Evolutionary conservation across 805 yeast genomes (phyloP).

Genomic region (Diddensiella transvaalensis): DNA sequence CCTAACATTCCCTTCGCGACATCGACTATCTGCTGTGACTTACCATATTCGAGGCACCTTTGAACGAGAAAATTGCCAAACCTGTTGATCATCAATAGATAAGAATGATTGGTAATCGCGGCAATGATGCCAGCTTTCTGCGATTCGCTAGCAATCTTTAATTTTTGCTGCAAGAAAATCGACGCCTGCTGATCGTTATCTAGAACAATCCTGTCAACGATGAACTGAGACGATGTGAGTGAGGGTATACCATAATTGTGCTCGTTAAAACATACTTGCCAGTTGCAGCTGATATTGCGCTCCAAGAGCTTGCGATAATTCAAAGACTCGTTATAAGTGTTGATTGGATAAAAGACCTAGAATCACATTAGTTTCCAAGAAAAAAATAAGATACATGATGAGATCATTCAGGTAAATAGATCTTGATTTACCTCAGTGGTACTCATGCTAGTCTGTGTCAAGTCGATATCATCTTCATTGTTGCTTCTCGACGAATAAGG

Average conservation of each 20-base stretch:
- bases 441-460: background rate
- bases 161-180: constrained; percentile 39
- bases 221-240: constrained; percentile 23
- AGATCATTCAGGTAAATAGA: too few relatives aligned
- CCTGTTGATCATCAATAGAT: constrained; percentile 37
- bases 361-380: background rate
- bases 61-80: constrained; percentile 43
- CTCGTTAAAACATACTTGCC: constrained; percentile 21
- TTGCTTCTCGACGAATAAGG: background rate
- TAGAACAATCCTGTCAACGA: constrained; percentile 33
- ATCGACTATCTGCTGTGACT: constrained; percentile 27
- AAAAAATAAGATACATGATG: too few relatives aligned
- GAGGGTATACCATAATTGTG: too few relatives aligned
- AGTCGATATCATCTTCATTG: background rate
- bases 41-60: constrained; percentile 37
- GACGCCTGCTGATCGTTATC: constrained; percentile 42
- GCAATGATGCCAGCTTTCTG: constrained; percentile 32
- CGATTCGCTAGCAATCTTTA: constrained; percentile 30
- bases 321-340: constrained; percentile 25
- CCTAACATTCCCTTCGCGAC: constrained; percentile 31
- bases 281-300: constrained; percentile 28
- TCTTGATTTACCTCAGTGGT: background rate
- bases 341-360: constrained; percentile 16
- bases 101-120: constrained; percentile 30
- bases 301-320: constrained; percentile 34